phyloP scores from a whole-genome alignment of 1,284 basidiomycete genomes.

The Puccinia polysora region DNA sequence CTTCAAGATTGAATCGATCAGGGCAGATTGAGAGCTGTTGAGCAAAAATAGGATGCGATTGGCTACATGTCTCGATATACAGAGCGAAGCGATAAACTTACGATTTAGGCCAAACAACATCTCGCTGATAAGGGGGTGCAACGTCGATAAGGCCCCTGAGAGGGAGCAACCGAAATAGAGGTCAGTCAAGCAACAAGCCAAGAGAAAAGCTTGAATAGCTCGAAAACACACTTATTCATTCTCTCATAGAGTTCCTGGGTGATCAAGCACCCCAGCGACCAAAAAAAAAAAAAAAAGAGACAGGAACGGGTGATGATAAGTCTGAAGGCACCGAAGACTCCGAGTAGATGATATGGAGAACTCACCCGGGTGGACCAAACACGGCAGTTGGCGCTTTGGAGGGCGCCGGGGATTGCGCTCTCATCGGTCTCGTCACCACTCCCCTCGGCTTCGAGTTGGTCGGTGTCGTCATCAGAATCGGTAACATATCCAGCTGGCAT shows the following conservation, averaged over 20 bases:
- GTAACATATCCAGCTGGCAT: constrained; percentile 27
- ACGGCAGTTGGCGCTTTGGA: constrained; percentile 38
- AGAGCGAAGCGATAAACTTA: background rate
- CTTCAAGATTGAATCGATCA: constrained; percentile 43
- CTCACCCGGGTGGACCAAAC: constrained; percentile 38
- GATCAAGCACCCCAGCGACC: background rate
- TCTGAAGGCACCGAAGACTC: background rate
- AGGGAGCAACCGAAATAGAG: background rate
- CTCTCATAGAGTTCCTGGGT: constrained; percentile 30
- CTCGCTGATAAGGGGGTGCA: constrained; percentile 41
- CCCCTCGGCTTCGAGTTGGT: constrained; percentile 21
- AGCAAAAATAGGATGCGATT: background rate
- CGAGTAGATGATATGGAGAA: background rate
- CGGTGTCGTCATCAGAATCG: constrained; percentile 7
- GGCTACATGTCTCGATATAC: background rate
- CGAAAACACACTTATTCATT: constrained; percentile 22
- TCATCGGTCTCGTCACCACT: constrained; percentile 2
- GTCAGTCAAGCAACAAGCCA: background rate
- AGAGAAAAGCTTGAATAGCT: background rate
- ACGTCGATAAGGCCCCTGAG: constrained; percentile 19
- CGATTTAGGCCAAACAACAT: constrained; percentile 39
- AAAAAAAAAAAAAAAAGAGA: constrained; percentile 6
- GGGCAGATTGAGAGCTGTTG: constrained; percentile 33
- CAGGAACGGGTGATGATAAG: background rate
- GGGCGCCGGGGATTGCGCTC: constrained; percentile 25